Conservation (phyloP, 371 early-diverging fungal species). For the Saksenaea vasiformis region DNA sequence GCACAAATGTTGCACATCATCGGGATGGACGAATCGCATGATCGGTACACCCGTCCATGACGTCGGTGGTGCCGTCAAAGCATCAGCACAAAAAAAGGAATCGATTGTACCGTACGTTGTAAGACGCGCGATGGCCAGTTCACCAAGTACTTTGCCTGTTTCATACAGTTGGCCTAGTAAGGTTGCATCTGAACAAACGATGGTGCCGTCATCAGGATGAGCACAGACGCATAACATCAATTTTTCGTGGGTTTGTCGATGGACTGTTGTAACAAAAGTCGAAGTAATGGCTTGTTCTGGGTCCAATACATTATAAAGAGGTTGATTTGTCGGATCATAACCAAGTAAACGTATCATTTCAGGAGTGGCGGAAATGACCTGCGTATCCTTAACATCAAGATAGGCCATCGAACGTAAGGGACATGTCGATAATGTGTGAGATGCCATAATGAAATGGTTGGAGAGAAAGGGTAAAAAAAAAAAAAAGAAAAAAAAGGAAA, state of each 20-base stretch:
- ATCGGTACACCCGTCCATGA: constrained; percentile 13
- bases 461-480: neutral
- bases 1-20: constrained; percentile 18
- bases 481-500: neutral
- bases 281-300: neutral
- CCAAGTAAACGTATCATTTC: neutral
- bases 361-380: neutral
- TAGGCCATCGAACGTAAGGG: constrained; percentile 1
- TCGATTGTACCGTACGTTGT: constrained; percentile 20
- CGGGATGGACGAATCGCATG: constrained; percentile 27
- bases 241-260: neutral
- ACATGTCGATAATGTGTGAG: neutral
- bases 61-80: constrained; percentile 7
- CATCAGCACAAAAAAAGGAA: neutral
- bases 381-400: neutral
- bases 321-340: neutral
- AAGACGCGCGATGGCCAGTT: constrained; percentile 6
- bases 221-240: constrained; percentile 2
- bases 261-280: neutral
- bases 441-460: neutral
- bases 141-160: neutral
- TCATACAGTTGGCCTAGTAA: neutral
- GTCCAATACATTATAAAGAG: neutral
- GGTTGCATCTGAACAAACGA: constrained; percentile 1
- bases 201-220: neutral